phyloP scores from a whole-genome alignment of 148 eudicot genomes.

The Rhododendron mucronatum region DNA sequence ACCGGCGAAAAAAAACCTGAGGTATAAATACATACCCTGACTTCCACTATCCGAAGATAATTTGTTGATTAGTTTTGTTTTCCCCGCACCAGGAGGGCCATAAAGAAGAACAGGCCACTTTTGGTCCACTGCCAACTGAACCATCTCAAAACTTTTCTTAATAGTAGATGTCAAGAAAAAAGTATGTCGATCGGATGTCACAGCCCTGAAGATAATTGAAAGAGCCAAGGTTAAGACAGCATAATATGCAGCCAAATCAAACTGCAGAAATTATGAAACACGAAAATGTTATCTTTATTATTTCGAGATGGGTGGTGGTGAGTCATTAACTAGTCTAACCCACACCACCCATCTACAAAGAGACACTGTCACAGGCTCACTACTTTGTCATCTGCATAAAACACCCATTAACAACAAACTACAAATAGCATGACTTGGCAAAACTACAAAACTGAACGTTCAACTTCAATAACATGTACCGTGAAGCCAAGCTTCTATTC shows the following conservation, averaged over 20 bases:
- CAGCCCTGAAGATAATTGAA: conserved; percentile 20
- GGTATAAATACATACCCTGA: conserved; percentile 42
- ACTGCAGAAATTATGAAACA: conserved; percentile 3
- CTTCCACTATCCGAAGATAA: conserved; percentile 61
- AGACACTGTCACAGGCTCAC: not conserved
- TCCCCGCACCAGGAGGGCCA: conserved; percentile 92
- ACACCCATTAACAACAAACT: conserved; percentile 1
- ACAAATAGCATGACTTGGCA: not conserved
- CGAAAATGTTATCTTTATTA: not conserved
- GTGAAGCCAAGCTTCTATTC: conserved; percentile 17
- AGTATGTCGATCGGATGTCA: conserved; percentile 18
- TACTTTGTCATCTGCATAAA: conserved; percentile 7
- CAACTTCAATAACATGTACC: conserved; percentile 28
- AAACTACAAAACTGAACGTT: not conserved
- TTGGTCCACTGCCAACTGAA: conserved; percentile 69
- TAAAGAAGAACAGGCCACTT: conserved; percentile 96
- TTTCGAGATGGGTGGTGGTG: not conserved
- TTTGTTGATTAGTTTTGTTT: conserved; percentile 68
- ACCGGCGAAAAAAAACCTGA: not conserved
- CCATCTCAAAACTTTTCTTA: conserved; percentile 76
- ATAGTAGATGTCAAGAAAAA: conserved; percentile 73
- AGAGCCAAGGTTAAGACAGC: not conserved
- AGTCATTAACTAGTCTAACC: not conserved
- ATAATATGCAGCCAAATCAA: not conserved
- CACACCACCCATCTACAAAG: not conserved